phyloP scores from a whole-genome alignment of 2,329 filamentous ascomycete genomes.

The Aspergillus neoniger region DNA sequence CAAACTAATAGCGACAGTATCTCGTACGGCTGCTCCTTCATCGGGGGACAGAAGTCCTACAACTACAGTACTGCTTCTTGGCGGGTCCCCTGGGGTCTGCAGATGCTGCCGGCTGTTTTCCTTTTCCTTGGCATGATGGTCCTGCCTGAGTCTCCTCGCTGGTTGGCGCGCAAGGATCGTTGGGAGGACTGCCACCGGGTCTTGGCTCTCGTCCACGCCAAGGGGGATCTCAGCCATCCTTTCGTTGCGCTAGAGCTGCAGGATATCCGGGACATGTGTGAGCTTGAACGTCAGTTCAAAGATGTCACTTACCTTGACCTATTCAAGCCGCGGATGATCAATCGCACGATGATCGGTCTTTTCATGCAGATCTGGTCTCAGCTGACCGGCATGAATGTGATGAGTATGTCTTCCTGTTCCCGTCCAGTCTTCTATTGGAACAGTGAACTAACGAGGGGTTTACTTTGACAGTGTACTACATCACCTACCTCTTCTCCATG shows the following conservation, averaged over 20 bases:
- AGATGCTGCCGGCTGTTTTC: slow-evolving; percentile 62
- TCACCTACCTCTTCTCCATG: slow-evolving; percentile 71
- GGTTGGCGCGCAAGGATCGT: slow-evolving; percentile 64
- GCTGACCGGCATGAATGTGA: slow-evolving; percentile 74
- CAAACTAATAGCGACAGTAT: slow-evolving; percentile 42
- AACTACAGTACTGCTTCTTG: slow-evolving; percentile 54
- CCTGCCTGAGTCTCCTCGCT: slow-evolving; percentile 61
- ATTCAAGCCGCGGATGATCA: slow-evolving; percentile 71
- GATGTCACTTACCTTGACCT: slow-evolving; percentile 73
- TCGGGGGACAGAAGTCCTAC: slow-evolving; percentile 46
- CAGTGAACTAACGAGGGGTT: not conserved
- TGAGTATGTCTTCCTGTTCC: slow-evolving; percentile 44
- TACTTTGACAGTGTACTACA: slow-evolving; percentile 60
- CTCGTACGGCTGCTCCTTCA: slow-evolving; percentile 62
- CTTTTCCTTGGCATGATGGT: slow-evolving; percentile 58
- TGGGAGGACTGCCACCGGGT: slow-evolving; percentile 57
- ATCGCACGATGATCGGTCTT: slow-evolving; percentile 69
- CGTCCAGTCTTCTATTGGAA: too few relatives aligned
- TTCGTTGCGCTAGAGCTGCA: slow-evolving; percentile 69
- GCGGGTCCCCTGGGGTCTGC: slow-evolving; percentile 65
- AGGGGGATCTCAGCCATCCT: slow-evolving; percentile 64
- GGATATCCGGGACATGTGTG: slow-evolving; percentile 72
- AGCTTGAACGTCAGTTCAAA: slow-evolving; percentile 70
- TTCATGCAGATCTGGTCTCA: slow-evolving; percentile 77
- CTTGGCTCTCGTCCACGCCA: slow-evolving; percentile 61